Base-by-base conservation (phyloP, 345 rosid genomes). In the Arabidopsis arenosa region DNA sequence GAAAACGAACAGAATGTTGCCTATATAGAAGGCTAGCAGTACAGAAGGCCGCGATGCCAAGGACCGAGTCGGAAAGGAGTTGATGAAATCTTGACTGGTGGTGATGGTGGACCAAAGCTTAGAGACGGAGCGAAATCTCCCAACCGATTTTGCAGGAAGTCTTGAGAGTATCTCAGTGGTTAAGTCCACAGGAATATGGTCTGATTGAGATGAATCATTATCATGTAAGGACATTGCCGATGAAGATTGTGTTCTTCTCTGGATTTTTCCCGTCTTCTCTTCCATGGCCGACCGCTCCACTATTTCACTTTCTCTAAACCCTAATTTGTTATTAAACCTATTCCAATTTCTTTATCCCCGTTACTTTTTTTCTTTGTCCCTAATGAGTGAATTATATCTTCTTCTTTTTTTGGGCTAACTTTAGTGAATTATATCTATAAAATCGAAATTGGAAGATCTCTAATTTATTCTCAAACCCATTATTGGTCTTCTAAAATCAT, bases 31-130 rank as follows among this genome's bases (percentile, higher is more conserved):
- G 21, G 3, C 7, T 17, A 66, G 17, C 17, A 49, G 44, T 3
- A 18, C 41, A 65, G 30, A 35, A 32, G 70, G 57, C 30, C 15
- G 56, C 5, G 11, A 61, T 13, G 54, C 14, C 18, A 13, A 12
- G 52, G 68, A 63, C 21, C n/a, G 47, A 41, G 47, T 41, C 2
- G 43, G 12, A 8, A 28, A 44, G 2, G 69, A 64, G 26, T 15
- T 32, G 55, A 64, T 64, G 69, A 64, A 64, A 2, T 45, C 1
- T 45, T 54, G 56, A 32, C 28, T 28, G 23, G 40, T 65, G 43
- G 56, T 64, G 28, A 64, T 14, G 55, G 55, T 18, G 1, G 21
- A 18, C 21, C 21, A 18, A 18, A 18, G 21, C 21, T 18, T 18
- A 18, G 21, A 18, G 21, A 18, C 21, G 21, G 21, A 18, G 21